Evolutionary conservation across 768 basidiomycete genomes (phyloP).

Genomic region (Crucibulum laeve): DNA sequence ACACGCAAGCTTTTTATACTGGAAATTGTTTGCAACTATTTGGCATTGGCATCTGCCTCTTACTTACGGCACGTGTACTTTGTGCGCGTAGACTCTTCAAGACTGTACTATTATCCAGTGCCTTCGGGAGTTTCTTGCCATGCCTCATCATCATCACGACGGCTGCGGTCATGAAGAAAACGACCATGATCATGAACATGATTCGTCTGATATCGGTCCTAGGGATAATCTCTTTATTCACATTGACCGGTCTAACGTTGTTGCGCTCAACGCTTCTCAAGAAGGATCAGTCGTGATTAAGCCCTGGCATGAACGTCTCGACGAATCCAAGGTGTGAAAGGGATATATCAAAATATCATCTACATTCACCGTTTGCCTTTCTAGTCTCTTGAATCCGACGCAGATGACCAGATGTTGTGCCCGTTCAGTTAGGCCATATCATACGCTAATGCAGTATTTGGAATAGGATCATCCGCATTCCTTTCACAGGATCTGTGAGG

Average conservation of each 20-base stretch:
- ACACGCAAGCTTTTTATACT: too few relatives aligned
- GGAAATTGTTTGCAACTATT: not conserved
- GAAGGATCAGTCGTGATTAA: conserved; percentile 66
- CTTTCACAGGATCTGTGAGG: conserved; percentile 85
- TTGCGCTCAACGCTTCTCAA: conserved; percentile 66
- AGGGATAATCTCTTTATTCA: conserved; percentile 69
- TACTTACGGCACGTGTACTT: too few relatives aligned
- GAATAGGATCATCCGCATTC: conserved; percentile 74
- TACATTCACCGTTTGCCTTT: not conserved
- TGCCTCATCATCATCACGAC: conserved; percentile 56
- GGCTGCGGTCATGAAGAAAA: conserved; percentile 57
- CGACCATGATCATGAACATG: conserved; percentile 55
- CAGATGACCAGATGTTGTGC: conserved; percentile 82
- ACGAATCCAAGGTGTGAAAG: conserved; percentile 60
- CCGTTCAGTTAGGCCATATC: not conserved
- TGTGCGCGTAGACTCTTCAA: too few relatives aligned
- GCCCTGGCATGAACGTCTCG: conserved; percentile 77
- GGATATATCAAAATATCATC: not conserved
- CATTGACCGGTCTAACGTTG: conserved; percentile 78
- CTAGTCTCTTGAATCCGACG: conserved; percentile 84
- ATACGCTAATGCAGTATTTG: conserved; percentile 6
- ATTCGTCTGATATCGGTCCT: conserved; percentile 48
- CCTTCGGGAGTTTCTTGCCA: too few relatives aligned
- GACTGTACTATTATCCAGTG: too few relatives aligned
- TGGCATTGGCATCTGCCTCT: not conserved